Evolutionary conservation across 75 land plant species (phyloP), one percentile per base, ranked within the genome.

Genomic region (Gnetum montanum): DNA sequence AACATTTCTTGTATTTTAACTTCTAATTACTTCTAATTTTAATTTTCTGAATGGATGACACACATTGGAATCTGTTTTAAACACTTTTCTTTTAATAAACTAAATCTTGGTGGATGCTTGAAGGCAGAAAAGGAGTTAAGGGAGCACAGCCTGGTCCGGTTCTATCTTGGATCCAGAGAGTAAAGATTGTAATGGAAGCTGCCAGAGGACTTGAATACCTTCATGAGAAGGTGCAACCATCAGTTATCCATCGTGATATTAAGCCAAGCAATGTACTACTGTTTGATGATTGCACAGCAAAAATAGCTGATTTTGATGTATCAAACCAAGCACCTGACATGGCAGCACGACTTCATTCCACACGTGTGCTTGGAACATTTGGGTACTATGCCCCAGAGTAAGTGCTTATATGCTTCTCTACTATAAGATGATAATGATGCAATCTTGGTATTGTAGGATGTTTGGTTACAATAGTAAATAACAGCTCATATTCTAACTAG

Each of bases 361-460:
- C 93, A 37, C 85, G 88, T 60, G 93, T 88, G 58, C 79, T 88
- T 57, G 89, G 91, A 55, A 80, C 88, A 25, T 86, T 86, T 75
- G 90, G 90, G 40, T 85, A 85, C 54, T 83, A 85, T 71, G 92
- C 92, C 34, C 92, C 92, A 18, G 93, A 88, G 93, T 88, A 75
- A 76, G 86, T 33, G n/a, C n/a, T n/a, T n/a, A n/a, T n/a, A n/a
- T n/a, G n/a, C n/a, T n/a, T n/a, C n/a, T n/a, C n/a, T n/a, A n/a
- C n/a, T n/a, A n/a, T n/a, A n/a, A n/a, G n/a, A n/a, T n/a, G n/a
- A n/a, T n/a, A n/a, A n/a, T n/a, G n/a, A n/a, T n/a, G n/a, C n/a
- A n/a, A n/a, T n/a, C n/a, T n/a, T n/a, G n/a, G n/a, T n/a, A n/a
- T n/a, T n/a, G n/a, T n/a, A n/a, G n/a, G n/a, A n/a, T n/a, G n/a